phyloP scores from a whole-genome alignment of 352 stramenopile species.

The Pythium dissimile region DNA sequence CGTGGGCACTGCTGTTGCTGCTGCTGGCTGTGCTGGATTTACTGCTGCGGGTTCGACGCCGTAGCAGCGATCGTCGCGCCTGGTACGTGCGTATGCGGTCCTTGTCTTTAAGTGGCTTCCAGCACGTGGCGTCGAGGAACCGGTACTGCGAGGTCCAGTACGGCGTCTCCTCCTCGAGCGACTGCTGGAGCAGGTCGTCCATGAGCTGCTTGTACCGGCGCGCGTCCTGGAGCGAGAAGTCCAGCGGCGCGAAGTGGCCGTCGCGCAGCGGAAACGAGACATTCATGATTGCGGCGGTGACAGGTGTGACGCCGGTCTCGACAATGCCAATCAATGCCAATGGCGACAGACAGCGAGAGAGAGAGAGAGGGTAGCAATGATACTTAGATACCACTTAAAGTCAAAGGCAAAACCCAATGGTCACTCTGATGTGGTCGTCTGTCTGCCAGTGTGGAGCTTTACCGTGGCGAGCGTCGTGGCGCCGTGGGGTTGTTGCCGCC shows the following conservation, averaged over 20 bases:
- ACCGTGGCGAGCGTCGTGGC: too few species aligned
- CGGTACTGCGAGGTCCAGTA: slow-evolving; percentile 13
- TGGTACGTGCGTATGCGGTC: slow-evolving; percentile 14
- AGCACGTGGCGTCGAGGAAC: slow-evolving; percentile 4
- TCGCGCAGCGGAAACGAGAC: slow-evolving; percentile 23
- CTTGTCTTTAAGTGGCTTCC: slow-evolving; percentile 17
- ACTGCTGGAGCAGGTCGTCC: neutral
- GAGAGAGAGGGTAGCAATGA: neutral
- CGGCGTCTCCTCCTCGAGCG: slow-evolving; percentile 17
- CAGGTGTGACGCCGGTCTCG: too few species aligned
- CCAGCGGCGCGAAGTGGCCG: slow-evolving; percentile 14
- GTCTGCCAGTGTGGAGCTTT: too few species aligned
- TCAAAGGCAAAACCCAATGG: too few species aligned
- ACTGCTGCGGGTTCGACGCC: too few species aligned
- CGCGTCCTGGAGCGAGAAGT: slow-evolving; percentile 7
- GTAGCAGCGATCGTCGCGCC: slow-evolving; percentile 1
- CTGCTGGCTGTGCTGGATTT: neutral
- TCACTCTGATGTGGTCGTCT: too few species aligned
- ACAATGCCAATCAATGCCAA: neutral
- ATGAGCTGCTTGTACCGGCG: slow-evolving; percentile 10
- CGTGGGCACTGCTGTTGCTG: neutral
- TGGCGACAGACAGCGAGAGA: neutral
- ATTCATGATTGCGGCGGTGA: slow-evolving; percentile 18
- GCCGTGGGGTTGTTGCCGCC: too few species aligned
- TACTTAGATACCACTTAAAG: neutral